Evolutionary conservation across 768 basidiomycete genomes (phyloP).

Genomic region (Serendipita sp.): DNA sequence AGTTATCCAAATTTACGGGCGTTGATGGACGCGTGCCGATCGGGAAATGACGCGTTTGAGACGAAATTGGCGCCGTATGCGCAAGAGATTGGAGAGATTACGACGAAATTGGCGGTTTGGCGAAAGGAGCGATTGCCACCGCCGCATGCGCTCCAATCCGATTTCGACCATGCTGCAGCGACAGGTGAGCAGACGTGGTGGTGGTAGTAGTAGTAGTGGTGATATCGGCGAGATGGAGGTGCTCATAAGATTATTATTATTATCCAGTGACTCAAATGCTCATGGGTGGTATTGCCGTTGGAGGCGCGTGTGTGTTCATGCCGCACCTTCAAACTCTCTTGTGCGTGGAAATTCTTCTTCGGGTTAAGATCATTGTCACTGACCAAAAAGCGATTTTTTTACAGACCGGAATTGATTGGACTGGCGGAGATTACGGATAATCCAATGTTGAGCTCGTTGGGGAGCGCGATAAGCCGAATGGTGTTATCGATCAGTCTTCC

Average conservation of each 20-base stretch:
- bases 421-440: neutral
- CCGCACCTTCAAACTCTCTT: neutral
- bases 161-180: conserved; percentile 24
- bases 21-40: conserved; percentile 40
- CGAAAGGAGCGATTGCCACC: conserved; percentile 65
- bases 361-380: too few species aligned
- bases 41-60: conserved; percentile 38
- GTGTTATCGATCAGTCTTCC: conserved; percentile 45
- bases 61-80: conserved; percentile 43
- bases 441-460: conserved; percentile 19
- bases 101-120: conserved; percentile 47
- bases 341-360: neutral
- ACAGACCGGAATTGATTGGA: neutral
- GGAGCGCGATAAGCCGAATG: conserved; percentile 57
- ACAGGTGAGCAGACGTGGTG: neutral
- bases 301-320: conserved; percentile 5
- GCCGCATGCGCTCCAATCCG: conserved; percentile 71
- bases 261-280: neutral
- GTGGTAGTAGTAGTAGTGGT: neutral
- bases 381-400: too few species aligned
- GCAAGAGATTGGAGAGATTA: conserved; percentile 38
- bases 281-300: neutral
- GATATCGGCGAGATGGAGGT: conserved; percentile 16
- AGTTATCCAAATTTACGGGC: conserved; percentile 38
- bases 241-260: conserved; percentile 37